These are phyloP conservation scores for Penicillium nordicum DNA, from an alignment of 2,329 filamentous ascomycete species.

Conservation along the genomic window DNA sequence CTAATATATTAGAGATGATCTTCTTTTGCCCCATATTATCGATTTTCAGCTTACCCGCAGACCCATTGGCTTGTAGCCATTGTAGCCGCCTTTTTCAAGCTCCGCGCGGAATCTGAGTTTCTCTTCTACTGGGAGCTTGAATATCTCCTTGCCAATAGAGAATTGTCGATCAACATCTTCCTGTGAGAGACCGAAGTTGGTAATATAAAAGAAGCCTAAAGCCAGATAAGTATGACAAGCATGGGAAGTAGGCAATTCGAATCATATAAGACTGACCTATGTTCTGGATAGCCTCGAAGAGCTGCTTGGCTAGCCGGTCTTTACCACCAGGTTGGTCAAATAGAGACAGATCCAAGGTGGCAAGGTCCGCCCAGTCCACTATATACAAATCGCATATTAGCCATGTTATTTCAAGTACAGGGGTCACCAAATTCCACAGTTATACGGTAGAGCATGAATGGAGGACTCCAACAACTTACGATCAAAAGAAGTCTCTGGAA, in stretches of 20 bases:
- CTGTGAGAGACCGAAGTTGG: conserved; percentile 57
- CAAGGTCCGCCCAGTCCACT: conserved; percentile 52
- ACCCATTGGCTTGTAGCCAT: conserved; percentile 51
- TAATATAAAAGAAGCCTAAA: conserved; percentile 58
- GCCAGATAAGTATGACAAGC: conserved; percentile 9
- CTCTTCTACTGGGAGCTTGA: conserved; percentile 53
- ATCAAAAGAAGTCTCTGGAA: conserved; percentile 10
- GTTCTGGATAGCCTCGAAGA: conserved; percentile 50
- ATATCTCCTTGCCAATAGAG: conserved; percentile 56
- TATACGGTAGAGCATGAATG: not conserved
- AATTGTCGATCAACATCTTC: conserved; percentile 59
- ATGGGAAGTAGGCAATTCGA: rapidly evolving
- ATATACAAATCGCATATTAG: not conserved
- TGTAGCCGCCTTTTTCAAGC: conserved; percentile 52
- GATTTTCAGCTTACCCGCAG: not conserved
- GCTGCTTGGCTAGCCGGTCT: conserved; percentile 49
- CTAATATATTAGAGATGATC: conserved; percentile 11
- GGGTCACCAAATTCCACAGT: rapidly evolving
- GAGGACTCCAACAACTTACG: not conserved
- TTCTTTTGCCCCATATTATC: not conserved
- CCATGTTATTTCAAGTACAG: not conserved
- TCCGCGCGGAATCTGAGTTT: conserved; percentile 54
- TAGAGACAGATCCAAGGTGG: conserved; percentile 54
- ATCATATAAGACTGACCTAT: conserved; percentile 28
- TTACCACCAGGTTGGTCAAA: conserved; percentile 54